Evolutionary conservation across 140 eudicot genomes (phyloP).

Genomic region (Flaveria floridana): DNA sequence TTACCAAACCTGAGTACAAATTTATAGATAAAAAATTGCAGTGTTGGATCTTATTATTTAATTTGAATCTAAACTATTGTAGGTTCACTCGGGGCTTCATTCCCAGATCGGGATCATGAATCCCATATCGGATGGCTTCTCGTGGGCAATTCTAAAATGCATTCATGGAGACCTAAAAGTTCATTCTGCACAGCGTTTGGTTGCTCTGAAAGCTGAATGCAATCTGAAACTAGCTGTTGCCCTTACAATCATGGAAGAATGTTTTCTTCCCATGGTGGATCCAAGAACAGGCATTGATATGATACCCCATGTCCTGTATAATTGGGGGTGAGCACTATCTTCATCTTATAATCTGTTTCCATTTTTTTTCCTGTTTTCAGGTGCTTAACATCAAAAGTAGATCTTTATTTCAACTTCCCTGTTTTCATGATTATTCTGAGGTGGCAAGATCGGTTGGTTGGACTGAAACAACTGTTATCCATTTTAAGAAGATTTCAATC

Average conservation of each 20-base stretch:
- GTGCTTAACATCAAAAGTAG: background rate
- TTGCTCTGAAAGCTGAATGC: constrained; percentile 93
- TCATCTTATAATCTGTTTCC: constrained; percentile 12
- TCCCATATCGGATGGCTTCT: constrained; percentile 59
- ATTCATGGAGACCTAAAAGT: constrained; percentile 83
- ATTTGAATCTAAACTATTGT: constrained; percentile 25
- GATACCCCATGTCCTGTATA: constrained; percentile 94
- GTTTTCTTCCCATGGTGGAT: constrained; percentile 98
- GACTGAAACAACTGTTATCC: background rate
- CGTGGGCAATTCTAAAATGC: constrained; percentile 81
- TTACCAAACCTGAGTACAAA: constrained; percentile 16
- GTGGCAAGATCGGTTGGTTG: constrained; percentile 7
- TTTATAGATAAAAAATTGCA: constrained; percentile 9
- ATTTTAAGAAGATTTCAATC: background rate
- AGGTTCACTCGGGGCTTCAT: constrained; percentile 81
- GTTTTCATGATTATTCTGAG: constrained; percentile 7
- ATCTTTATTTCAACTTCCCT: constrained; percentile 15
- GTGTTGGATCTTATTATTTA: constrained; percentile 2
- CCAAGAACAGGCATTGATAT: constrained; percentile 94
- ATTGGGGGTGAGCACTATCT: constrained; percentile 80
- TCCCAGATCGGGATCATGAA: constrained; percentile 68
- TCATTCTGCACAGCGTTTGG: constrained; percentile 63
- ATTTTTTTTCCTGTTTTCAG: background rate
- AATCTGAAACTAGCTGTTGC: constrained; percentile 96
- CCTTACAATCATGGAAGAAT: constrained; percentile 94